A percentile compares a stretch with the other conserved stretches of the same genome.
Conservation (phyloP, 2,329 filamentous ascomycete species). For the Colletotrichum spaethianum region DNA sequence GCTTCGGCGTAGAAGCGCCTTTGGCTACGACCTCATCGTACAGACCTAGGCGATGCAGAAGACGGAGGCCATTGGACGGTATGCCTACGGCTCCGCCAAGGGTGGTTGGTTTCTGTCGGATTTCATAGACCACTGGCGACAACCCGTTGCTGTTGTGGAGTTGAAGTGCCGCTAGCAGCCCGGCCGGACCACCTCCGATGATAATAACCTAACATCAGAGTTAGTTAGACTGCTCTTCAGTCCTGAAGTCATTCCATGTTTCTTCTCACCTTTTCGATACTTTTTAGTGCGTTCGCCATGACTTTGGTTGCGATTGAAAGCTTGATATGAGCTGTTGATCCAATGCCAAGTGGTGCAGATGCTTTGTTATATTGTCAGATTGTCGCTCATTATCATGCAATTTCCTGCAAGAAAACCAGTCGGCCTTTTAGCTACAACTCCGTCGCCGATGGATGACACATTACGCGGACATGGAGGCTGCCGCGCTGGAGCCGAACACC, state of each 20-base stretch:
- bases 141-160: slow-evolving; percentile 13
- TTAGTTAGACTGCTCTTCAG: too few species aligned
- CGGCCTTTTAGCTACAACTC: not conserved
- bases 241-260: not conserved
- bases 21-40: slow-evolving; percentile 12
- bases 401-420: not conserved
- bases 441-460: not conserved
- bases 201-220: slow-evolving; percentile 7
- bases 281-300: not conserved
- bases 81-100: slow-evolving; percentile 31
- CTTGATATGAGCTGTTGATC: not conserved
- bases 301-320: not conserved
- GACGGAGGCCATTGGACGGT: slow-evolving; percentile 28
- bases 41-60: slow-evolving; percentile 20
- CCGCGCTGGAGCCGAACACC: not conserved
- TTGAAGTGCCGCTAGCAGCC: slow-evolving; percentile 22
- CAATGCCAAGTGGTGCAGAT: not conserved
- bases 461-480: not conserved
- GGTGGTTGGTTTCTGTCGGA: slow-evolving; percentile 16
- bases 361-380: not conserved
- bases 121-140: slow-evolving; percentile 26
- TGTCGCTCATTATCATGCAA: not conserved
- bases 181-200: slow-evolving; percentile 49
- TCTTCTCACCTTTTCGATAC: not conserved
- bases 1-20: slow-evolving; percentile 23